Base-by-base conservation (phyloP, 257 asterid genomes). In the Leptodermis oblonga region DNA sequence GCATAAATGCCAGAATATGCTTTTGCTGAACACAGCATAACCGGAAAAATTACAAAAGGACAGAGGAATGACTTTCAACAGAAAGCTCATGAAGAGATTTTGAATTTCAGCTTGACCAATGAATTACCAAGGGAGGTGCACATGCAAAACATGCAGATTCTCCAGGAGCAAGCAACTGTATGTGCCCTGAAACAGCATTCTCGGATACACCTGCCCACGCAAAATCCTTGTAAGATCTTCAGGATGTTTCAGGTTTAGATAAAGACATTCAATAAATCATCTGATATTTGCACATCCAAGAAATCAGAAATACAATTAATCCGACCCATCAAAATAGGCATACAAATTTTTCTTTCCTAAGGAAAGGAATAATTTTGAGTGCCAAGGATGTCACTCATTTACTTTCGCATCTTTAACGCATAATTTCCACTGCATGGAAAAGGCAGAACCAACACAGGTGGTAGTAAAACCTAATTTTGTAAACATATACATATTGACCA, bases 71-170 rank as follows among this genome's bases (percentile, higher is more conserved):
- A 43, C 46, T 49, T 63, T 26, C 23, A 60, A 7, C 72, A 13
- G 62, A 60, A 56, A 67, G 34, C 4, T 58, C 73, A 4, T 0
- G 11, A 26, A 15, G 1, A 33, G 31, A 41, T 59, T 66, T 41
- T 28, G 18, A 75, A 14, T 36, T 42, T n/a, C 39, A 54, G 37
- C 37, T 22, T 10, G 53, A 72, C 22, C 43, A 39, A 39, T 39
- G 70, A 67, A 70, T 70, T 86, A 93, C 99, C 97, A 93, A 75
- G 52, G 99, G 99, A 60, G 99, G 99, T 46, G 95, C 99, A 84
- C 99, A 93, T 42, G 99, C 99, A 86, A 93, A 93, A 84, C 99
- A 93, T 13, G 99, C 99, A 65, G 96, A 88, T 86, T 93, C 97
- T 67, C 99, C 96, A 67, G 99, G 99, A 81, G 90, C 81, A 79